These are phyloP conservation scores for Boletus huronensis DNA, from an alignment of 768 basidiomycete genomes.

Conservation along the genomic window DNA sequence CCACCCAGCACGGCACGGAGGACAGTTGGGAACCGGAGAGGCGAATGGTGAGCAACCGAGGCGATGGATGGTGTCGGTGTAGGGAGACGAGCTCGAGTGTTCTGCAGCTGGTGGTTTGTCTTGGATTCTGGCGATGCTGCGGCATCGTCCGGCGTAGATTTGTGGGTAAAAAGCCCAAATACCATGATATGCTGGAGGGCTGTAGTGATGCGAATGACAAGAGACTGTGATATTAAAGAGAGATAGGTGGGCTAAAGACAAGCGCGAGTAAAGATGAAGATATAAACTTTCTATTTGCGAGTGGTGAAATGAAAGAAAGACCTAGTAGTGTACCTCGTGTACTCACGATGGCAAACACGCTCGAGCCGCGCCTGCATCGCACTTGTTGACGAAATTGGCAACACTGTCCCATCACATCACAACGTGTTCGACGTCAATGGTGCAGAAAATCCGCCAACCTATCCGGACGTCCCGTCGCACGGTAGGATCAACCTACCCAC, in stretches of 20 bases:
- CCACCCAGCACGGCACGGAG: slow-evolving; percentile 12
- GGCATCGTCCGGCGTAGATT: slow-evolving; percentile 16
- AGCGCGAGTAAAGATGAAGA: not conserved
- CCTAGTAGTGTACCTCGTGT: slow-evolving; percentile 14
- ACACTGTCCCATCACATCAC: slow-evolving; percentile 5
- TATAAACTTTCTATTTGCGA: slow-evolving; percentile 5
- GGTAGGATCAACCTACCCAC: not conserved
- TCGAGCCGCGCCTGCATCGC: slow-evolving; percentile 4
- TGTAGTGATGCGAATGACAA: not conserved
- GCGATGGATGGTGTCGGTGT: slow-evolving; percentile 52
- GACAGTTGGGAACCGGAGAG: slow-evolving; percentile 20
- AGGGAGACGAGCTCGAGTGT: slow-evolving; percentile 43
- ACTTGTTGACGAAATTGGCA: not conserved
- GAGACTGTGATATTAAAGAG: slow-evolving; percentile 12
- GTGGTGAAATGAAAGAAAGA: slow-evolving; percentile 13
- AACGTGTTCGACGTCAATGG: slow-evolving; percentile 2
- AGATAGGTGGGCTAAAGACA: not conserved
- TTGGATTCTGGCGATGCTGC: slow-evolving; percentile 4
- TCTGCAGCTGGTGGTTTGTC: not conserved
- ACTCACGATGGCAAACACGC: slow-evolving; percentile 20
- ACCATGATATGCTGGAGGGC: slow-evolving; percentile 28
- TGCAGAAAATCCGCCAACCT: not conserved
- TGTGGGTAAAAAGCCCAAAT: slow-evolving; percentile 42
- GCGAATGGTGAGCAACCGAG: slow-evolving; percentile 27
- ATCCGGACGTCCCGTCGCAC: not conserved